Percentiles rank a stretch among this genome's conserved stretches.
Conservation (phyloP, 2,329 filamentous ascomycete species). For the Dothistroma pini region DNA sequence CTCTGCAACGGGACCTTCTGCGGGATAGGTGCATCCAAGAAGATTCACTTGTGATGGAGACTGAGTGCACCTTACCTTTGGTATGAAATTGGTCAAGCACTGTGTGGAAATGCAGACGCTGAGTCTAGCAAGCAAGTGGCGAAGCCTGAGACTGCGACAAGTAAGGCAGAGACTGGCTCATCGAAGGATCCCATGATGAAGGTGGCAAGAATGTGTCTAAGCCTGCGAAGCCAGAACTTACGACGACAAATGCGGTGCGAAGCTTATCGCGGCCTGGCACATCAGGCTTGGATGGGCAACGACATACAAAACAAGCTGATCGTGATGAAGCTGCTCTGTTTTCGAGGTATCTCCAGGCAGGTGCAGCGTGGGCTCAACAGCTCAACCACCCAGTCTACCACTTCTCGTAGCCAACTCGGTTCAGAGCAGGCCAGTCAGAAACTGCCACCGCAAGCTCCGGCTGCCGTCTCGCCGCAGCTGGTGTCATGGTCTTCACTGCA, state of each 20-base stretch:
- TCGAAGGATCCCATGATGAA: background rate
- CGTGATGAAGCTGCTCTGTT: background rate
- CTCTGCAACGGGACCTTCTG: slow-evolving; percentile 7
- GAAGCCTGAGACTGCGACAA: too few species aligned
- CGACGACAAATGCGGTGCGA: background rate
- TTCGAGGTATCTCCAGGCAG: background rate
- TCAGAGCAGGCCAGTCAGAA: background rate
- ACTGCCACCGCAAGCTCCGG: background rate
- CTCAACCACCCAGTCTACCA: background rate
- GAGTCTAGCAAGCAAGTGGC: background rate
- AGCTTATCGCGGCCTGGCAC: background rate
- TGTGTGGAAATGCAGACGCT: background rate
- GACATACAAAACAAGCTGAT: background rate
- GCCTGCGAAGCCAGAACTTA: background rate
- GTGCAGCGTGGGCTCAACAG: background rate
- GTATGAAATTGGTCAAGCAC: background rate
- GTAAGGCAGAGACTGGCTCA: background rate
- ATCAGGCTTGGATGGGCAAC: background rate
- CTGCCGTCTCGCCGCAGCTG: background rate
- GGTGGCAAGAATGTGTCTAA: background rate
- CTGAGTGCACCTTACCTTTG: background rate
- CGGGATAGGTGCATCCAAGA: background rate
- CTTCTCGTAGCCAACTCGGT: background rate
- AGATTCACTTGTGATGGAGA: background rate
- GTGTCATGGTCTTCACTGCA: background rate